Conservation (phyloP, 2,329 filamentous ascomycete species). For the Hawksworthiomyces lignivorus region DNA sequence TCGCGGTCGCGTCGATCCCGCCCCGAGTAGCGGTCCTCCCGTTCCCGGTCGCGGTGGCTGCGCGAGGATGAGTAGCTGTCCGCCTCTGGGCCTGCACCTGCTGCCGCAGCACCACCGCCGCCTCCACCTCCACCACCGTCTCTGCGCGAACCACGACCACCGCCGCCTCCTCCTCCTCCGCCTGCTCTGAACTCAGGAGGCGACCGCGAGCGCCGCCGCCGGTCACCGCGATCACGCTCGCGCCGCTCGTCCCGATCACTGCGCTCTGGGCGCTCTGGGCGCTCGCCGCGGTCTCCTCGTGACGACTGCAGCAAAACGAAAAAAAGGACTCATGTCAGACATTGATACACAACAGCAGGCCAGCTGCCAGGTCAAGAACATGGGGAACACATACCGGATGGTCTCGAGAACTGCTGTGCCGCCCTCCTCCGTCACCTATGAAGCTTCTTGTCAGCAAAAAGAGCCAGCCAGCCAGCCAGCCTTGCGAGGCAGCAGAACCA, state of each 20-base stretch:
- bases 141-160: too few species aligned
- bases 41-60: constrained; percentile 85
- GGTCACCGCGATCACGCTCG: constrained; percentile 21
- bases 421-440: constrained; percentile 42
- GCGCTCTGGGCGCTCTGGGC: constrained; percentile 5
- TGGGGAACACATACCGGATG: constrained; percentile 37
- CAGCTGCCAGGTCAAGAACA: constrained; percentile 21
- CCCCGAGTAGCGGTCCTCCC: constrained; percentile 81
- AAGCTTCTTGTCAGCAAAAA: too few species aligned
- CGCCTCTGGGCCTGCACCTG: constrained; percentile 26
- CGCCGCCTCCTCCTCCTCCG: constrained; percentile 36
- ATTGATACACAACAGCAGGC: too few species aligned
- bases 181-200: constrained; percentile 66
- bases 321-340: background rate
- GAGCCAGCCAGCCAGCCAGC: too few species aligned
- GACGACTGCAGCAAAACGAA: constrained; percentile 16
- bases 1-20: constrained; percentile 52
- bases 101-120: background rate
- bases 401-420: constrained; percentile 46
- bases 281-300: constrained; percentile 16
- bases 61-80: constrained; percentile 91
- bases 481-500: too few species aligned
- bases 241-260: constrained; percentile 25
- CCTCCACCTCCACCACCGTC: constrained; percentile 46
- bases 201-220: constrained; percentile 65